Evolutionary conservation across 192 early-diverging fungal species (phyloP).

Genomic region (Backusella macrospora): DNA sequence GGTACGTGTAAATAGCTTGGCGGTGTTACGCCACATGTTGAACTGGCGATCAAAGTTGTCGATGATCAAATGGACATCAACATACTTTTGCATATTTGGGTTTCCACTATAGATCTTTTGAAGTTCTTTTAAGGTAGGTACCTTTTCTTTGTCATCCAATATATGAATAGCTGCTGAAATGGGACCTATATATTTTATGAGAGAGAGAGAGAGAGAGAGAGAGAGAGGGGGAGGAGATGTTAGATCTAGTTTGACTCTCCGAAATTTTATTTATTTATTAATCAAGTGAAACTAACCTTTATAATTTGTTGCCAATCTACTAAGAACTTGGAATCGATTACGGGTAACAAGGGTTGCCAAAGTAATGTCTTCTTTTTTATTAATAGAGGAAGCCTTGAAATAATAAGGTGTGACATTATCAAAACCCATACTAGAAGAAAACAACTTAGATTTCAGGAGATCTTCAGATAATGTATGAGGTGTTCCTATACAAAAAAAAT

Average conservation of each 20-base stretch:
- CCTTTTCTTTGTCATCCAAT: conserved; percentile 49
- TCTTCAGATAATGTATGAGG: conserved; percentile 37
- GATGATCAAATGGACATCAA: conserved; percentile 60
- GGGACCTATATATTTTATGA: too few species aligned
- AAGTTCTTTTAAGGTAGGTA: conserved; percentile 45
- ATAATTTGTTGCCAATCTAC: conserved; percentile 51
- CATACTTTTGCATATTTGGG: conserved; percentile 48
- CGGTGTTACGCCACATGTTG: conserved; percentile 67
- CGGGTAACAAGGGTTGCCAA: conserved; percentile 57
- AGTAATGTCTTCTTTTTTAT: conserved; percentile 54
- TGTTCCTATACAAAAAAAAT: too few species aligned
- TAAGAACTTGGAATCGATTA: conserved; percentile 51
- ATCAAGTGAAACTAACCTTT: conserved; percentile 37
- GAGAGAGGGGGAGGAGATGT: too few species aligned
- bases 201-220: background rate
- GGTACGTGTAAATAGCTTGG: conserved; percentile 58
- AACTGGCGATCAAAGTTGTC: conserved; percentile 63
- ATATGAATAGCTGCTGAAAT: conserved; percentile 62
- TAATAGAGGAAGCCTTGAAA: conserved; percentile 43
- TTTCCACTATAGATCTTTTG: conserved; percentile 47
- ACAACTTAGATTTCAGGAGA: conserved; percentile 55
- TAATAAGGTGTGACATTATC: conserved; percentile 60
- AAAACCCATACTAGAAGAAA: conserved; percentile 52
- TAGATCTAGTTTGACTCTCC: conserved; percentile 31
- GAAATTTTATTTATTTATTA: conserved; percentile 40